Conservation (phyloP, 768 basidiomycete species). For the Rubroboletus satanas region DNA sequence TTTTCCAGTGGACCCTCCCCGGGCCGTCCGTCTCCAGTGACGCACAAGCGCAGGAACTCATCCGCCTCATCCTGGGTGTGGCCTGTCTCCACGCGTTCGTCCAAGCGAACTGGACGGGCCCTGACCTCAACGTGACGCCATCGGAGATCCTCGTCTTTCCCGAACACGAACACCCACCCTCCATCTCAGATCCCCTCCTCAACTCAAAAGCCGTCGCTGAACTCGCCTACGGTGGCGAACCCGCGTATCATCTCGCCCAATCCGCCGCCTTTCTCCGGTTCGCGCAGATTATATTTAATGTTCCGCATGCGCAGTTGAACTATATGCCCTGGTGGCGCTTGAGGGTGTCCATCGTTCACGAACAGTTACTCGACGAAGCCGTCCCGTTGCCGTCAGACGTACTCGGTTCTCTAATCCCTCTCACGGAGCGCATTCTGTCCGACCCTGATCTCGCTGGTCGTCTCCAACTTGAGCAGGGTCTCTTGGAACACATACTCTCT, state of each 20-base stretch:
- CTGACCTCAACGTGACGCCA: constrained; percentile 61
- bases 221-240: constrained; percentile 85
- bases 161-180: constrained; percentile 10
- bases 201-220: constrained; percentile 67
- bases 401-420: constrained; percentile 38
- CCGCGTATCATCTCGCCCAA: constrained; percentile 87
- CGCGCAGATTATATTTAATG: constrained; percentile 63
- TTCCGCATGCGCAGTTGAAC: constrained; percentile 44
- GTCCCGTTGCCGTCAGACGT: constrained; percentile 51
- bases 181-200: constrained; percentile 46
- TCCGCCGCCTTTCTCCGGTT: constrained; percentile 68
- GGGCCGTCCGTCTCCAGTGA: constrained; percentile 23
- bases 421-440: constrained; percentile 37
- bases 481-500: constrained; percentile 70
- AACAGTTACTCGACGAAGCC: constrained; percentile 77
- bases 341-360: constrained; percentile 67
- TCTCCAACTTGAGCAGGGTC: constrained; percentile 70
- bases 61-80: constrained; percentile 62
- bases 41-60: constrained; percentile 46
- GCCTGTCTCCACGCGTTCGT: constrained; percentile 87
- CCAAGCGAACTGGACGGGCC: constrained; percentile 96
- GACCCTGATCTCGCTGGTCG: constrained; percentile 66
- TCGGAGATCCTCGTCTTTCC: constrained; percentile 39
- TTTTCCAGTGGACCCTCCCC: constrained; percentile 30
- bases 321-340: constrained; percentile 80